Evolutionary conservation across 768 basidiomycete genomes (phyloP), one percentile per base, ranked within the genome.

Genomic region (Panaeolus cyanescens): DNA sequence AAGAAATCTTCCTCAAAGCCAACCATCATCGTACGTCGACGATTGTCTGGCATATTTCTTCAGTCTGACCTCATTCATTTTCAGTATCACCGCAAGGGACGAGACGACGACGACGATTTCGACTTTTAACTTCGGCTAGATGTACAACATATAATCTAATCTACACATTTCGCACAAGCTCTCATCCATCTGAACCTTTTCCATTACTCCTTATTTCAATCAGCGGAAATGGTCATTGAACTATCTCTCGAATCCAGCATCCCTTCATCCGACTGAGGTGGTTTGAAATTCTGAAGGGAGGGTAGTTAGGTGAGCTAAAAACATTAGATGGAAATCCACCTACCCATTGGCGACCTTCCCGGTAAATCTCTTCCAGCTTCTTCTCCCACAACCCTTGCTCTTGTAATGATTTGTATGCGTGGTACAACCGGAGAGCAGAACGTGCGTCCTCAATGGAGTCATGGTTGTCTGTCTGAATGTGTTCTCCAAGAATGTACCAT

Each of bases 371-470:
- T 2, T 98, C 95, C 62, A 99, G 79, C 64, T 94, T 93, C 59
- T 90, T 84, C 64, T 96, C 94, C 72, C 97, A 96, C 4, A 83
- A 71, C 1, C 88, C 90, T 45, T 86, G 81, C 30, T 83, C 88
- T 69, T 95, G 90, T 54, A 93, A 87, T 32, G 85, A 80, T 19
- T 87, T 83, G 72, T 90, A 94, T 3, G 89, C 87, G 71, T 93
- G 90, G 76, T 92, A 97, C 32, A 98, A 78, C 65, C 88, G 82
- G 31, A 97, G 77, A 0, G 96, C 95, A 5, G 91, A 93, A 6
- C 86, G 83, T 0, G 95, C 94, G 69, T 99, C 96, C 73, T 99
- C 97, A 65, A 99, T 96, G n/a, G 96, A 98, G 73, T 99, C 97
- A 72, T 99, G 96, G 12, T 88, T 93, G 20, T 95, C 94, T 2